Evolutionary conservation across 2,329 filamentous ascomycete species (phyloP).

Genomic region (Fusarium domesticum): DNA sequence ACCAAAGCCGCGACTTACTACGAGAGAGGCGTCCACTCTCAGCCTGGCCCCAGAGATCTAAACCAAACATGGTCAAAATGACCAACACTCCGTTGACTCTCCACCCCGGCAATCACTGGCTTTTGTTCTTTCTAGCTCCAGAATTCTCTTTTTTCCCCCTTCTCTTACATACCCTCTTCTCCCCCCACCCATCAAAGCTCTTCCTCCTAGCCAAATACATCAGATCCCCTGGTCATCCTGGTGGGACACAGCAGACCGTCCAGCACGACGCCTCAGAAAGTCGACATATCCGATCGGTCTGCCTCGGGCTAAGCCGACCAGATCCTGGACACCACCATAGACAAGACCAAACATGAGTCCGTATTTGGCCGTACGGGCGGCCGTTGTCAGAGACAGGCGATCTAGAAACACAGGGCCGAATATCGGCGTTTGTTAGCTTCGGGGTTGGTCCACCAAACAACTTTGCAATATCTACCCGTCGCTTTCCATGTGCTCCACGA

Average conservation of each 20-base stretch:
- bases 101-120: neutral
- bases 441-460: constrained; percentile 11
- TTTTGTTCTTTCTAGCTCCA: neutral
- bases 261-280: constrained; percentile 50
- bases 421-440: constrained; percentile 30
- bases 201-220: no score
- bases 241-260: constrained; percentile 12
- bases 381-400: constrained; percentile 73
- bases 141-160: neutral
- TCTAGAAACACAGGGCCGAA: constrained; percentile 49
- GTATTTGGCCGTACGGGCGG: constrained; percentile 73
- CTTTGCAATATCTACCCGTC: constrained; percentile 26
- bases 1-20: neutral
- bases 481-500: constrained; percentile 20
- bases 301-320: constrained; percentile 64
- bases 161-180: neutral
- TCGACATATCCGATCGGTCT: constrained; percentile 73
- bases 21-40: neutral
- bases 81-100: no score
- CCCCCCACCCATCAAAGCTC: neutral
- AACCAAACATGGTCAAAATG: neutral
- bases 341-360: constrained; percentile 74
- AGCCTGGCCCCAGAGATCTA: neutral
- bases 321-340: constrained; percentile 81
- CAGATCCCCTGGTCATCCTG: constrained; percentile 6